Base-by-base conservation (phyloP, 306 rosid species). In the Gynostemma pentaphyllum region DNA sequence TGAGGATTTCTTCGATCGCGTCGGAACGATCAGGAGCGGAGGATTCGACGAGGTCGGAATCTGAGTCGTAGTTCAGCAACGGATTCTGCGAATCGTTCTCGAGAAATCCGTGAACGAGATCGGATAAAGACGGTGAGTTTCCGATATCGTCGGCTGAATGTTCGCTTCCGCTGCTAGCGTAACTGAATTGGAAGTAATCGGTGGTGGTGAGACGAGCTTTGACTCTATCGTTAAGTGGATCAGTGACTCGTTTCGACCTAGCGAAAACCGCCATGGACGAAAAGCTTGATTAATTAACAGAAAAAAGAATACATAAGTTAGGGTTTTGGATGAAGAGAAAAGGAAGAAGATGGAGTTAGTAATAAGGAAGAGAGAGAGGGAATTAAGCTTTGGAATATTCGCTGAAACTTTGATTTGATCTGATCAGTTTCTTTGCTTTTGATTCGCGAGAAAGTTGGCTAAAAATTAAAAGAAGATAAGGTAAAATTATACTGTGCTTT, bases 151-250 rank as follows among this genome's bases (percentile, higher is more conserved):
- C 78, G 1, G 57, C 77, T 11, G 95, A 90, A 71, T 91, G 87
- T 4, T 91, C 88, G 68, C 96, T 91, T 0, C 88, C 97, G 71
- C 95, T 87, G 81, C 95, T 85, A 6, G 14, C 66, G 27, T 66
- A 76, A 18, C 85, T 76, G 2, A 75, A 66, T 1, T 32, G 75
- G 45, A 67, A 70, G 70, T 52, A 21, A 41, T 76, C 67, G 10
- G 66, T 65, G 36, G 84, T 87, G 15, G 80, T 72, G 26, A 90
- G 83, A 1, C 83, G 87, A 4, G 86, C 94, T 68, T 55, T 85
- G 16, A 78, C 88, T 68, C 75, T 74, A 5, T 83, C 97, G 53
- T 79, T 72, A 12, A 90, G 81, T 2, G 85, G 95, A 67, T 81
- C 85, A 1, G 85, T 87, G 22, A 87, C 84, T 24, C 84, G 74